A percentile compares a stretch with the other conserved stretches of the same genome.
Conservation (phyloP, 352 stramenopile genomes). For the Pythium dissotocum region DNA sequence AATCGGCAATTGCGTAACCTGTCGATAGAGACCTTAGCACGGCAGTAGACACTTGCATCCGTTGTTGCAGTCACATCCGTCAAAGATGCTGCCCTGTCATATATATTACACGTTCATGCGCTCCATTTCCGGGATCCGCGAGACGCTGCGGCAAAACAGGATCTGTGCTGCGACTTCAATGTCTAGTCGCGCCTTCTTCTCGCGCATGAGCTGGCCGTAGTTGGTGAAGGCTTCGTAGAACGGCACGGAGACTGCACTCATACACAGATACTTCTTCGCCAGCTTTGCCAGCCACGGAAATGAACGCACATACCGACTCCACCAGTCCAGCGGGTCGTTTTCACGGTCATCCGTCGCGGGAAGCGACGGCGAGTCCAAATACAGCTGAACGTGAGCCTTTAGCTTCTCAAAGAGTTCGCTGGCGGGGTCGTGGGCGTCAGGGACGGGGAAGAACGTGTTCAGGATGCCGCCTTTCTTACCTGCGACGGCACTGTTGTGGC, state of each 20-base stretch:
- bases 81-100: not conserved
- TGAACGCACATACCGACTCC: slow-evolving; percentile 69
- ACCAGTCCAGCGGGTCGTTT: slow-evolving; percentile 84
- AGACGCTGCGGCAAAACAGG: slow-evolving; percentile 79
- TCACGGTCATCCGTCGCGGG: slow-evolving; percentile 67
- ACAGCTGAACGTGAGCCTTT: slow-evolving; percentile 68
- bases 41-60: not conserved
- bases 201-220: slow-evolving; percentile 72
- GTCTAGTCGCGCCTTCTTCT: slow-evolving; percentile 76
- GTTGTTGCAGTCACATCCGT: not conserved
- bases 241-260: slow-evolving; percentile 71
- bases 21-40: not conserved
- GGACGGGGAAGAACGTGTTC: slow-evolving; percentile 63
- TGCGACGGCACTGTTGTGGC: slow-evolving; percentile 16
- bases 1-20: not conserved
- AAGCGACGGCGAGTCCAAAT: slow-evolving; percentile 66
- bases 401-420: slow-evolving; percentile 59
- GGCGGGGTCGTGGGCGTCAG: slow-evolving; percentile 37
- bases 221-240: slow-evolving; percentile 83
- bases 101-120: slow-evolving; percentile 64
- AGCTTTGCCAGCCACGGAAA: slow-evolving; percentile 71
- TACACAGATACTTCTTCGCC: slow-evolving; percentile 75
- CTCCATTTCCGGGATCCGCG: slow-evolving; percentile 80
- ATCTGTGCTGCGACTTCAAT: slow-evolving; percentile 80
- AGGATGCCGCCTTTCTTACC: slow-evolving; percentile 43